A percentile compares a stretch with the other conserved stretches of the same genome.
phyloP scores from a whole-genome alignment of 257 asterid species.

The Thymus mandschuricus region DNA sequence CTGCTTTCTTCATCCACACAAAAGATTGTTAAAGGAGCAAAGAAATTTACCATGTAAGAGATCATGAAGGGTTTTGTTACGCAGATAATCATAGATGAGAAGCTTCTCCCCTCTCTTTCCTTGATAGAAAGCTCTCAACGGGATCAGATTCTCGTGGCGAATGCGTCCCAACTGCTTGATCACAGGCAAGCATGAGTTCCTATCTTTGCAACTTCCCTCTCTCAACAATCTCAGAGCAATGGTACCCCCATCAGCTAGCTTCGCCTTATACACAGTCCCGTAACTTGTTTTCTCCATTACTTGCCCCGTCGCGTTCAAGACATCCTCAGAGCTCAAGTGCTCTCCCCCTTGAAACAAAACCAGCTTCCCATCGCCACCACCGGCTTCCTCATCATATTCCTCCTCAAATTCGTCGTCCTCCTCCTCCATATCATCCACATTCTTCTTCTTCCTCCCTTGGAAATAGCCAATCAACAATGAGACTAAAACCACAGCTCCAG shows the following conservation, averaged over 20 bases:
- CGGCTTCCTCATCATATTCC: constrained; percentile 60
- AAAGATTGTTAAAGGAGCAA: not conserved
- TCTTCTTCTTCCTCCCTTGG: constrained; percentile 78
- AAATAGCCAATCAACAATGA: constrained; percentile 84
- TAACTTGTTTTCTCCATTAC: constrained; percentile 94
- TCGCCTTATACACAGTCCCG: constrained; percentile 94
- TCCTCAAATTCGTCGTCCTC: constrained; percentile 81
- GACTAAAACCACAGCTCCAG: constrained; percentile 79
- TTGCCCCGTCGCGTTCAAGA: constrained; percentile 94
- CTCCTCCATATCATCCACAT: constrained; percentile 47
- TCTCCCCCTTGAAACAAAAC: constrained; percentile 95
- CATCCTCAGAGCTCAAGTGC: constrained; percentile 88
- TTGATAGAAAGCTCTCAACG: constrained; percentile 94
- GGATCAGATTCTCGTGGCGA: constrained; percentile 89
- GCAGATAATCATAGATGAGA: constrained; percentile 82
- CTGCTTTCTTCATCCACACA: not conserved
- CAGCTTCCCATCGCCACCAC: constrained; percentile 71
- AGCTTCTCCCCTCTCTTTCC: constrained; percentile 98
- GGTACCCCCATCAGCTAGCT: constrained; percentile 91
- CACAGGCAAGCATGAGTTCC: constrained; percentile 64
- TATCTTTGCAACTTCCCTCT: constrained; percentile 88
- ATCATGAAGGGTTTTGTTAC: constrained; percentile 75
- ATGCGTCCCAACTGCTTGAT: constrained; percentile 79
- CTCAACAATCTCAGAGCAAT: constrained; percentile 90
- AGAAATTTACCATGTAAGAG: constrained; percentile 73